Evolutionary conservation across 768 basidiomycete species (phyloP).

Genomic region (Lentinula sp.): DNA sequence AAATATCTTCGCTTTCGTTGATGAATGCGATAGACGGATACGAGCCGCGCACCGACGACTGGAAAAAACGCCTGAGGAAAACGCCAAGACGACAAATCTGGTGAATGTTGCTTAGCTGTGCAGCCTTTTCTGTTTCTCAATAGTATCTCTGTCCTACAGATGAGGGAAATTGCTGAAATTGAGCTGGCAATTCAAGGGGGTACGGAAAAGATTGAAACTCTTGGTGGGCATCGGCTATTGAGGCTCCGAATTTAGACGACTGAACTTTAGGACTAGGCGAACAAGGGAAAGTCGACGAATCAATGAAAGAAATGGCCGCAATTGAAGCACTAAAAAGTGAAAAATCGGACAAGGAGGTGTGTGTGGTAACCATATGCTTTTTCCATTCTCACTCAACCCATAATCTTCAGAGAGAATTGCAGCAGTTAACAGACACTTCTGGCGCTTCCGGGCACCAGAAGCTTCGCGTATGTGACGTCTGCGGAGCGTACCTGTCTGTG

Average conservation of each 20-base stretch:
- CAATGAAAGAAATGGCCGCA: slow-evolving; percentile 95
- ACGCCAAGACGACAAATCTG: slow-evolving; percentile 96
- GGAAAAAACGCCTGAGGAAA: slow-evolving; percentile 99
- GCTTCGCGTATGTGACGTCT: slow-evolving; percentile 98
- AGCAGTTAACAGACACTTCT: slow-evolving; percentile 94
- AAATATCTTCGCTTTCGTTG: slow-evolving; percentile 93
- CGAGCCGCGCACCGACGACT: slow-evolving; percentile 87
- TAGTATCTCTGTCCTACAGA: slow-evolving; percentile 35
- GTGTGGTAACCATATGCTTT: slow-evolving; percentile 15
- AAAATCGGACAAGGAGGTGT: slow-evolving; percentile 91
- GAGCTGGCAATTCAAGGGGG: slow-evolving; percentile 98
- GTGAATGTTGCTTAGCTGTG: slow-evolving; percentile 31
- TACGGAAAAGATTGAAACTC: slow-evolving; percentile 94
- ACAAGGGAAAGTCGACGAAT: slow-evolving; percentile 98
- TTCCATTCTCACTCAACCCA: slow-evolving; percentile 1
- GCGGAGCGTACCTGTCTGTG: slow-evolving; percentile 98
- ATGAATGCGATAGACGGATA: slow-evolving; percentile 97
- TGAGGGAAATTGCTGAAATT: slow-evolving; percentile 99
- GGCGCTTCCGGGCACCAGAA: slow-evolving; percentile 99
- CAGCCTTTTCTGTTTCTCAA: not conserved
- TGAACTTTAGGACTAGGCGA: slow-evolving; percentile 54
- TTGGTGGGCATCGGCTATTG: slow-evolving; percentile 47
- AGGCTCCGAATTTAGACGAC: not conserved
- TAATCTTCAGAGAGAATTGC: slow-evolving; percentile 71
- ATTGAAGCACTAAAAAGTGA: slow-evolving; percentile 97